Evolutionary conservation across 176 grass and related monocot genomes (phyloP), one percentile per base, ranked within the genome.

Genomic region (Canna indica): DNA sequence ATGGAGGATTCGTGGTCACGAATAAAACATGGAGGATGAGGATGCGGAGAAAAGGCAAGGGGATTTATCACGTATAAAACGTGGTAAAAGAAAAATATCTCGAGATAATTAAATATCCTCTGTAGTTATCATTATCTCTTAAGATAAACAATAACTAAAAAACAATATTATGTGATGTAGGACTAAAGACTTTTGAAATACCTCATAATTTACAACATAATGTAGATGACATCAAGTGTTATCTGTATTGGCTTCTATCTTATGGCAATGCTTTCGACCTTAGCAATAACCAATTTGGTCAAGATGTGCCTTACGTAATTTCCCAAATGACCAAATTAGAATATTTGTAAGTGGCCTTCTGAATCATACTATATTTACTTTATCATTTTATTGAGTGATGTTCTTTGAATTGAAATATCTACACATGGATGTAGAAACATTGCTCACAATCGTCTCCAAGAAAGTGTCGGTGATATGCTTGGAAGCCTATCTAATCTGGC

Each of bases 361-460:
- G 17, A 68, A 77, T 64, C 4, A 18, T 48, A 30, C 77, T 47
- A 22, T 70, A 41, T 59, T 47, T 6, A 29, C 27, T 75, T 52
- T 72, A 47, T 28, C 14, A 36, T 76, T 28, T 13, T 0, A 29
- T 59, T 17, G 32, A 24, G 24, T 67, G 39, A 76, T 69, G 44
- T 52, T 26, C 3, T 30, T 76, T 77, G 25, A 48, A 27, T 56
- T 47, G 14, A 76, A 67, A 32, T 31, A 53, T 69, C 24, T 47
- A 78, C 66, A 77, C 26, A 42, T 70, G 68, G 73, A 29, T 87
- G 72, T 78, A 96, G 92, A 85, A 87, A 89, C 73, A 54, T 96
- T 78, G 85, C 78, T 22, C 88, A 87, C 77, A 96, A 96, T 87
- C 81, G 85, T 64, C 82, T 96, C 17, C 82, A 88, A 79, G 58